phyloP scores from a whole-genome alignment of 352 stramenopile species.

The Pythium phragmiticola region DNA sequence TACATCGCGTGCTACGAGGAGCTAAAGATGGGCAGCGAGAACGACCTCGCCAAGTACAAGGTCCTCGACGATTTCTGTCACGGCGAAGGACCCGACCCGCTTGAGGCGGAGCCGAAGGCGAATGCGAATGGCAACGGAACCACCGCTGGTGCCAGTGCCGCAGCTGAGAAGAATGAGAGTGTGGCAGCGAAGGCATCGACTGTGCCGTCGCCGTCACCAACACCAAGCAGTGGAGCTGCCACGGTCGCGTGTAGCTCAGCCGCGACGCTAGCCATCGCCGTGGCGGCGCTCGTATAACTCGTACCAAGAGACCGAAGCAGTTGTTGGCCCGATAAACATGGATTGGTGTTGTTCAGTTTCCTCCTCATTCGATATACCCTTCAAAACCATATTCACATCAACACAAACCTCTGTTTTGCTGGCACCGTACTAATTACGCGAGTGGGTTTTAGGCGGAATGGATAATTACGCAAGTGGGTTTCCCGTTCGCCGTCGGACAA shows the following conservation, averaged over 20 bases:
- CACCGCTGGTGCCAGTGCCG: background rate
- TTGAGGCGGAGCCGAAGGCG: background rate
- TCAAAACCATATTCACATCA: background rate
- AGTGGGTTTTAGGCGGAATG: background rate
- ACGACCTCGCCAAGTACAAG: constrained; percentile 41
- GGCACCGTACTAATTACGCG: constrained; percentile 1
- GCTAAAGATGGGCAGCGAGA: constrained; percentile 31
- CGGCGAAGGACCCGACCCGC: constrained; percentile 38
- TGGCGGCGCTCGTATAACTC: background rate
- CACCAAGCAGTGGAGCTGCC: background rate
- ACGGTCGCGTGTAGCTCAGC: background rate
- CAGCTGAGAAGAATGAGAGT: constrained; percentile 1
- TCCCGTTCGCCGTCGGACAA: constrained; percentile 8
- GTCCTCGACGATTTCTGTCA: constrained; percentile 50
- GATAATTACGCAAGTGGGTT: too few species aligned
- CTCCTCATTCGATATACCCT: too few species aligned
- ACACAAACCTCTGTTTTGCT: background rate
- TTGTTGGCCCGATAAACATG: too few species aligned
- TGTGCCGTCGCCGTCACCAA: constrained; percentile 10
- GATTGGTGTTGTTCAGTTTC: too few species aligned
- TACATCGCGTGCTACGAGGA: constrained; percentile 39
- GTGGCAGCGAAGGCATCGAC: constrained; percentile 1
- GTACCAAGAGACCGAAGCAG: background rate
- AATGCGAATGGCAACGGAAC: constrained; percentile 10
- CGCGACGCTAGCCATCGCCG: background rate